A percentile compares a stretch with the other conserved stretches of the same genome.
phyloP scores from a whole-genome alignment of 306 rosid species.

The Vigna radiata region DNA sequence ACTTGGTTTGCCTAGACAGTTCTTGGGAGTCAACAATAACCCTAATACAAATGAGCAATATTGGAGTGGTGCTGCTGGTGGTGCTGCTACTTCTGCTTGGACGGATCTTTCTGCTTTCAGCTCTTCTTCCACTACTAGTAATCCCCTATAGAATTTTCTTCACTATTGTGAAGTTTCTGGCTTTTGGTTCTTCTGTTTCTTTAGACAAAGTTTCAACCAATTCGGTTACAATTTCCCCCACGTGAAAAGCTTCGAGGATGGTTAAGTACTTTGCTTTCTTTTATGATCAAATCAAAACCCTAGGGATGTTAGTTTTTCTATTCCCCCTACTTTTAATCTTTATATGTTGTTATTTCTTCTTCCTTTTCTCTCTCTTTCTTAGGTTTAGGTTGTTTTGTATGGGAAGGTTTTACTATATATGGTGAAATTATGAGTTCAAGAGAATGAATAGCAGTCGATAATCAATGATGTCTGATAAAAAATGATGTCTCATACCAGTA shows the following conservation, averaged over 20 bases:
- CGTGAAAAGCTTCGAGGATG: conserved; percentile 41
- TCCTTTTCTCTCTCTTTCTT: not conserved
- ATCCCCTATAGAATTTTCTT: conserved; percentile 49
- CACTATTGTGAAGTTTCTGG: conserved; percentile 43
- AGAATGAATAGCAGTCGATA: conserved; percentile 27
- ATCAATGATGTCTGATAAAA: conserved; percentile 12
- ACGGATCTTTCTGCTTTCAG: conserved; percentile 65
- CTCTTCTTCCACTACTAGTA: conserved; percentile 61
- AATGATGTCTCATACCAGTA: conserved; percentile 10
- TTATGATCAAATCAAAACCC: conserved; percentile 57
- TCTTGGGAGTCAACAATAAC: conserved; percentile 55
- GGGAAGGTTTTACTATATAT: conserved; percentile 44
- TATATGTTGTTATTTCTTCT: conserved; percentile 23
- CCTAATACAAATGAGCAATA: conserved; percentile 52
- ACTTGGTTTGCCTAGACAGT: conserved; percentile 68
- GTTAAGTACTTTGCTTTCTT: conserved; percentile 39
- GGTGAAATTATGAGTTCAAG: conserved; percentile 47
- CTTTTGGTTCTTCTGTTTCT: conserved; percentile 39
- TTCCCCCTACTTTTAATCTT: not conserved
- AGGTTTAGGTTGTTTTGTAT: conserved; percentile 54
- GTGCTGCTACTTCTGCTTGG: conserved; percentile 60
- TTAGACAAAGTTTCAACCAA: conserved; percentile 26
- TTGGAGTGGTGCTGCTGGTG: conserved; percentile 58
- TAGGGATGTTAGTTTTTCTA: conserved; percentile 52
- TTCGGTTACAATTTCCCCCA: conserved; percentile 22